Evolutionary conservation across 1,284 basidiomycete genomes (phyloP), one percentile per base, ranked within the genome.

Genomic region (Apiotrichum montevideense): DNA sequence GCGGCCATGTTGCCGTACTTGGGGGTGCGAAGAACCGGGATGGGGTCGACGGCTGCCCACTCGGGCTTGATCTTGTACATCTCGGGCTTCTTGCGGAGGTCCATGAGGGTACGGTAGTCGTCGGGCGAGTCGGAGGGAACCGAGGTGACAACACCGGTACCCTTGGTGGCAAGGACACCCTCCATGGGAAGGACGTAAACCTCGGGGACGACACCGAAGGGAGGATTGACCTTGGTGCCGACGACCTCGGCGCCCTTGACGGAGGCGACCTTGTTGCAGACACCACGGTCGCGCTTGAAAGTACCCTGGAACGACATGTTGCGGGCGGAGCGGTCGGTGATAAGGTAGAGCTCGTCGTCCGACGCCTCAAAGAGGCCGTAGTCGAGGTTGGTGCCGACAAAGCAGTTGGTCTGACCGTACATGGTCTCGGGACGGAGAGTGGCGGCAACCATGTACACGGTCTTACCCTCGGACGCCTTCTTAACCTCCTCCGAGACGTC

Each of bases 401-500:
- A 99, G 77, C 93, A 96, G 75, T 98, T 98, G 9, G 95, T 98
- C 79, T 98, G 95, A 42, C 95, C 96, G 75, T 96, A 94, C 95
- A 98, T 96, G 0, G 96, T 99, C 79, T 99, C 96, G 0, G 96
- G 93, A 48, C 96, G 84, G 58, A 99, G 81, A 4, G 96, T 98
- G 11, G 95, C 96, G 48, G 96, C 93, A 33, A 98, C 90, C 72
- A 99, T 80, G 78, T 82, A 96, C 4, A 96, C 87, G 66, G 88
- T 90, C 66, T 90, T 85, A 35, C 85, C 87, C 56, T 77, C 74
- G 62, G 87, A 85, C 58, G 82, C 81, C 60, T 85, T 85, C 57
- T 94, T 79, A 11, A 79, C 77, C 35, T 80, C 79, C 65, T 84
- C 82, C 1, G 85, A 83, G 13, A 82, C 83, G 21, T 79, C 77